Percentiles rank a stretch among this genome's conserved stretches.
Evolutionary conservation across 73 alveolate species (phyloP).

Genomic region (Tetrahymena elliotti): DNA sequence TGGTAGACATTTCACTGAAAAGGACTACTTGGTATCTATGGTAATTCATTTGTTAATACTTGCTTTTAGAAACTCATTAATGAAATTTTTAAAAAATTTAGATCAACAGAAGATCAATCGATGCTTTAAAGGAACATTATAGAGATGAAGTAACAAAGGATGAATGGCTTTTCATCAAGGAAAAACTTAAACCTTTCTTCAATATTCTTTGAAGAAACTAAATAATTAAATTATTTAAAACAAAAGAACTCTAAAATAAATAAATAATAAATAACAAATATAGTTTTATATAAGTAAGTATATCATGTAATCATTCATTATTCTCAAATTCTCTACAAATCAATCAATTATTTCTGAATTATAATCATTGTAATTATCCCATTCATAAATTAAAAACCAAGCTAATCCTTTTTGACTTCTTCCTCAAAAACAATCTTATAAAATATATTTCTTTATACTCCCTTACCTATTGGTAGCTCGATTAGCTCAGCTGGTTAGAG

Average conservation of each 20-base stretch:
- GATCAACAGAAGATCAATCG: constrained; percentile 83
- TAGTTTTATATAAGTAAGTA: not conserved
- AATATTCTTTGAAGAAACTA: not conserved
- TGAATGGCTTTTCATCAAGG: constrained; percentile 86
- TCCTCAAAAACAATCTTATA: not conserved
- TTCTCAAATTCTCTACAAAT: not conserved
- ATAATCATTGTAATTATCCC: no score
- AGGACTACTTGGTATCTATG: constrained; percentile 44
- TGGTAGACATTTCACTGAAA: constrained; percentile 84
- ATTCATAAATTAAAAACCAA: no score
- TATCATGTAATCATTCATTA: not conserved
- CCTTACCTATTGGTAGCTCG: not conserved
- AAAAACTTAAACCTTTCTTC: not conserved
- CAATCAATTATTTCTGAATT: no score
- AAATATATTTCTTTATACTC: not conserved
- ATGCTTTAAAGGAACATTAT: constrained; percentile 83
- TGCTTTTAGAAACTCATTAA: not conserved
- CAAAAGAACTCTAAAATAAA: not conserved
- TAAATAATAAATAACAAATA: not conserved
- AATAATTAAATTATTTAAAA: not conserved
- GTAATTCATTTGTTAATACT: not conserved
- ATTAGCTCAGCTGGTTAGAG: constrained; percentile 2
- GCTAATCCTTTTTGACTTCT: no score
- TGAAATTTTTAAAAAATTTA: not conserved
- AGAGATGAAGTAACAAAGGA: constrained; percentile 84